Base-by-base conservation (phyloP, 129 eudicot species). In the Deinandra increscens region DNA sequence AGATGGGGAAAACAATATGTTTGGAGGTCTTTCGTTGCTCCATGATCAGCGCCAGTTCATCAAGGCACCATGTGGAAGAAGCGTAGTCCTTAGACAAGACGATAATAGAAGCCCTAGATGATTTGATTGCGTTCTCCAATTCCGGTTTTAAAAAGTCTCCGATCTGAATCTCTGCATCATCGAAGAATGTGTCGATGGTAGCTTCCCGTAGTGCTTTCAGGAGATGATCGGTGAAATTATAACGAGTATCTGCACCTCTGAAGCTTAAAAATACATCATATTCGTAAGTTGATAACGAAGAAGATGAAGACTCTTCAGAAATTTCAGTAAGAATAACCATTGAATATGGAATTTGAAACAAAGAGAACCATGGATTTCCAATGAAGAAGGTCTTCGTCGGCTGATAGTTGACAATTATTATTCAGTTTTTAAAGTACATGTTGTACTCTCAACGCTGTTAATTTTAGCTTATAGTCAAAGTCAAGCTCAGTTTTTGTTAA, bases 211-310 rank as follows among this genome's bases (percentile, higher is more conserved):
- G 37, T 22, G 62, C 62, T 0, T 23, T 22, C 17, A 9, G 62
- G 37, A 55, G 62, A 12, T 55, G 62, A 55, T 55, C 36, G 19
- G 54, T 64, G 36, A 64, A 64, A 64, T 6, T 48, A 15, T 15
- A 0, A 17, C 72, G 72, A 20, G 72, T 67, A 12, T 67, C 72
- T 1, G 0, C 0, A 31, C 72, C 72, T 50, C 60, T 48, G 4
- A 68, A 68, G 19, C 72, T 67, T 48, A 67, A 67, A 26, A 67
- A 45, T 6, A 46, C 42, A 37, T 67, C 72, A 43, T 44, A 67
- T 0, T 46, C 26, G 50, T 22, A 41, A 10, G 69, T 2, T 15
- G 31, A 9, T 37, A 23, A 61, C 0, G 45, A 26, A 26, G 31
- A 60, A 61, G 67, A 61, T 6, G 67, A 61, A 26, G 64, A 58